Conservation (phyloP, 345 rosid species). For the Pugionium dolabratum region DNA sequence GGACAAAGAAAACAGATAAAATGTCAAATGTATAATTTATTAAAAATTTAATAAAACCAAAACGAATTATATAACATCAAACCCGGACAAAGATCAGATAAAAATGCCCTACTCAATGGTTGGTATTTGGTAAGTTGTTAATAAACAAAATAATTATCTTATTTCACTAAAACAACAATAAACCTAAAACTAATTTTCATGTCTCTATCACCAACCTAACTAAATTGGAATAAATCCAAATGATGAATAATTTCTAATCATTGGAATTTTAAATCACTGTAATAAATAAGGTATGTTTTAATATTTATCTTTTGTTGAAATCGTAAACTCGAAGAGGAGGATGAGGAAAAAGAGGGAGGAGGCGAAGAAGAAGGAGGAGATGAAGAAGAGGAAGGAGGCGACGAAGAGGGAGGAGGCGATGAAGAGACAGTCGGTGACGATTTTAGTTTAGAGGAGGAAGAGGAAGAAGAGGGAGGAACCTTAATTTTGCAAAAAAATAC, state of each 20-base stretch:
- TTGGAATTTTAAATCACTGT: neutral
- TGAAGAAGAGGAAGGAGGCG: too few relatives aligned
- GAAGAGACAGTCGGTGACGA: too few relatives aligned
- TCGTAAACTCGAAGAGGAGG: too few relatives aligned
- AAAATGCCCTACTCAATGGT: constrained; percentile 2
- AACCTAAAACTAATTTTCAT: neutral
- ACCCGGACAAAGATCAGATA: neutral
- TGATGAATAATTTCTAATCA: constrained; percentile 10
- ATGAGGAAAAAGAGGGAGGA: too few relatives aligned
- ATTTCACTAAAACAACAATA: constrained; percentile 7
- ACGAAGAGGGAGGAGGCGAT: too few relatives aligned
- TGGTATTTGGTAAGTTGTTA: neutral
- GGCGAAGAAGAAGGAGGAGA: too few relatives aligned
- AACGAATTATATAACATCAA: constrained; percentile 1
- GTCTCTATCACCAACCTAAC: constrained; percentile 29
- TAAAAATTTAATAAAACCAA: constrained; percentile 7
- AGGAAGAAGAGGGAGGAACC: too few relatives aligned
- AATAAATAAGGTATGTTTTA: constrained; percentile 2
- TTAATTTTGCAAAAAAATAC: too few relatives aligned
- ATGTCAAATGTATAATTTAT: neutral
- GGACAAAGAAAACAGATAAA: neutral
- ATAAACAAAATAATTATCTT: neutral
- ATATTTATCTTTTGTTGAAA: neutral
- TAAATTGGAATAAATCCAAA: constrained; percentile 27
- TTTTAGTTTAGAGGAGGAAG: too few relatives aligned